Conservation (phyloP, 2,329 filamentous ascomycete species). For the Neurospora crassa region DNA sequence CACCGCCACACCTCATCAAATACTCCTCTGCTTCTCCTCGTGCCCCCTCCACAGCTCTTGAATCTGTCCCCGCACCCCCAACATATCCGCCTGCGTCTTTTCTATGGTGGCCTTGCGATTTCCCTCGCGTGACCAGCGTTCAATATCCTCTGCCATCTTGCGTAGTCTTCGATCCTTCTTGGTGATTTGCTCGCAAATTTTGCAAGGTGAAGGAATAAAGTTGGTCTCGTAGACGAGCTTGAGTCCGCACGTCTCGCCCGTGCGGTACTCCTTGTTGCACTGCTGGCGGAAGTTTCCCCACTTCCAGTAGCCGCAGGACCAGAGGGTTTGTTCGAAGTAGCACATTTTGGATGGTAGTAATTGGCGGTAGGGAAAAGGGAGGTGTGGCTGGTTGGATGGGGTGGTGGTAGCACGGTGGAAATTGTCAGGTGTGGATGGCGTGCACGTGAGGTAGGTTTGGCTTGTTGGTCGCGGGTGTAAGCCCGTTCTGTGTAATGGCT, state of each 20-base stretch:
- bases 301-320: conserved; percentile 82
- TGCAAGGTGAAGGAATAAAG: conserved; percentile 57
- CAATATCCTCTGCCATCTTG: conserved; percentile 66
- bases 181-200: conserved; percentile 79
- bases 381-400: background rate
- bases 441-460: background rate
- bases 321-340: conserved; percentile 87
- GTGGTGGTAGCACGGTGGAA: background rate
- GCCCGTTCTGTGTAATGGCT: background rate
- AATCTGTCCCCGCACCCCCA: conserved; percentile 53
- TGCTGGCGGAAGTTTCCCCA: conserved; percentile 91
- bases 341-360: conserved; percentile 55
- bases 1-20: conserved; percentile 19
- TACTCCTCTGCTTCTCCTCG: conserved; percentile 28
- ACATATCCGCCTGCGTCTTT: conserved; percentile 60
- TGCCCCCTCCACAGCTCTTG: conserved; percentile 33
- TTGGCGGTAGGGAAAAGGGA: background rate
- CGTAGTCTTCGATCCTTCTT: conserved; percentile 68
- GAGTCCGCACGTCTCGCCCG: conserved; percentile 91
- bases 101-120: conserved; percentile 65
- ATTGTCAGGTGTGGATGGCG: background rate
- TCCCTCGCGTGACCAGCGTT: conserved; percentile 68
- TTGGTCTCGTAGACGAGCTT: conserved; percentile 75
- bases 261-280: conserved; percentile 90
- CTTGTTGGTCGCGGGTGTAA: background rate